Evolutionary conservation across 192 early-diverging fungal genomes (phyloP).

Genomic region (Spizellomyces punctatus): DNA sequence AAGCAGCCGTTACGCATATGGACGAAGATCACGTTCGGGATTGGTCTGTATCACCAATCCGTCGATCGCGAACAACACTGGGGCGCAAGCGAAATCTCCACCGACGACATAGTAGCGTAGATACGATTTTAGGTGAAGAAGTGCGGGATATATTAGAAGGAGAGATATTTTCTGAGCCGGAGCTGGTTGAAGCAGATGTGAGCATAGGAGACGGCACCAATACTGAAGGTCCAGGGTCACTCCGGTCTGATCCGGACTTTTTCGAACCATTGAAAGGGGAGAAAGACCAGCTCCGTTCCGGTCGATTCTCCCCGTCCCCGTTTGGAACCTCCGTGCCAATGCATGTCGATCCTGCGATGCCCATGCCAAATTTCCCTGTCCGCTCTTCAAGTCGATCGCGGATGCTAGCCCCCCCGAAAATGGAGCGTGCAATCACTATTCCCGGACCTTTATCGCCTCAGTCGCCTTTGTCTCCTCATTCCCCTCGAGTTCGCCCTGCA

Average conservation of each 20-base stretch:
- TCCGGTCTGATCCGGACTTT: neutral
- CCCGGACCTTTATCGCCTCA: constrained; percentile 2
- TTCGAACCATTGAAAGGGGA: no score
- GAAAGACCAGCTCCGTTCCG: no score
- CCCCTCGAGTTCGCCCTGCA: neutral
- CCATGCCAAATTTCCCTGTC: constrained; percentile 25
- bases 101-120: neutral
- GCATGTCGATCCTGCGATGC: constrained; percentile 25
- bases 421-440: constrained; percentile 8
- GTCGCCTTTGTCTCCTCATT: constrained; percentile 10
- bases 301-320: neutral
- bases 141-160: neutral
- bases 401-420: constrained; percentile 3
- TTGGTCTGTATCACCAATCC: neutral
- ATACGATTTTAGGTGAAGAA: neutral
- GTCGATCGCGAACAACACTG: constrained; percentile 12
- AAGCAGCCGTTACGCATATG: constrained; percentile 15
- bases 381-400: constrained; percentile 24
- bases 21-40: neutral
- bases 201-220: no score
- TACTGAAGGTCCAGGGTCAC: neutral
- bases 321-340: constrained; percentile 13
- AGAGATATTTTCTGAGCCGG: neutral
- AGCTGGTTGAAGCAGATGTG: neutral
- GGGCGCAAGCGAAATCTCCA: neutral